phyloP scores from a whole-genome alignment of 768 basidiomycete genomes.

The Inosperma sp. region DNA sequence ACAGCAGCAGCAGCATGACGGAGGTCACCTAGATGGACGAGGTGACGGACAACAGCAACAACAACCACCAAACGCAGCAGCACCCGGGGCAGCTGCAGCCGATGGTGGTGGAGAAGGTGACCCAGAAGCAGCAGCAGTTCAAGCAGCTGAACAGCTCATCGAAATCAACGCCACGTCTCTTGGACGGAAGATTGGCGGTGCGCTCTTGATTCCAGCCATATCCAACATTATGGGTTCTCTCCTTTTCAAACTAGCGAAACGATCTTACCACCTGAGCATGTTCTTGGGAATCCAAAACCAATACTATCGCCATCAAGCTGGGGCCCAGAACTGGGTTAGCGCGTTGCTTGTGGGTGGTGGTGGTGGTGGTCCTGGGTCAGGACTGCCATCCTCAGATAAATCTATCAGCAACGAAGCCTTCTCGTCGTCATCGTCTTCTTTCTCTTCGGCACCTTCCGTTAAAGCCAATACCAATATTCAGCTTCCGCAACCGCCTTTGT shows the following conservation, averaged over 20 bases:
- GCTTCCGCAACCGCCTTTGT: slow-evolving; percentile 15
- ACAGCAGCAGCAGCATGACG: no score
- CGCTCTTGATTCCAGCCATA: slow-evolving; percentile 62
- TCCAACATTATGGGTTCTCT: slow-evolving; percentile 61
- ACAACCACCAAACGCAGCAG: slow-evolving; percentile 19
- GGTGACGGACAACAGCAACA: slow-evolving; percentile 5
- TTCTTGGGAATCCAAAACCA: slow-evolving; percentile 32
- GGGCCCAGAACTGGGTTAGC: background rate
- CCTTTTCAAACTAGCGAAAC: slow-evolving; percentile 50
- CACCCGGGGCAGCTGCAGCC: slow-evolving; percentile 19
- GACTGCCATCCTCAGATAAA: no score
- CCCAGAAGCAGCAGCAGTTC: slow-evolving; percentile 39
- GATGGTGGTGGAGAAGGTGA: slow-evolving; percentile 31
- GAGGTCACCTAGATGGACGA: slow-evolving; percentile 5
- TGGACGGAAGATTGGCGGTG: slow-evolving; percentile 65
- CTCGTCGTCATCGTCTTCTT: background rate
- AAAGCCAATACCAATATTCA: background rate
- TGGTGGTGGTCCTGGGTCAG: slow-evolving; percentile 1
- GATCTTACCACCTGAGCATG: slow-evolving; percentile 35
- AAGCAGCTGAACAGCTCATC: slow-evolving; percentile 55
- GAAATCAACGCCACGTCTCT: slow-evolving; percentile 54
- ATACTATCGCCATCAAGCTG: background rate
- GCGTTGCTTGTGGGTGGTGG: slow-evolving; percentile 9
- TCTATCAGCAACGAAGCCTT: slow-evolving; percentile 1
- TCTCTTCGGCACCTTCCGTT: background rate